Base-by-base conservation (phyloP, 148 eudicot genomes). In the Rhododendron griersonianum region DNA sequence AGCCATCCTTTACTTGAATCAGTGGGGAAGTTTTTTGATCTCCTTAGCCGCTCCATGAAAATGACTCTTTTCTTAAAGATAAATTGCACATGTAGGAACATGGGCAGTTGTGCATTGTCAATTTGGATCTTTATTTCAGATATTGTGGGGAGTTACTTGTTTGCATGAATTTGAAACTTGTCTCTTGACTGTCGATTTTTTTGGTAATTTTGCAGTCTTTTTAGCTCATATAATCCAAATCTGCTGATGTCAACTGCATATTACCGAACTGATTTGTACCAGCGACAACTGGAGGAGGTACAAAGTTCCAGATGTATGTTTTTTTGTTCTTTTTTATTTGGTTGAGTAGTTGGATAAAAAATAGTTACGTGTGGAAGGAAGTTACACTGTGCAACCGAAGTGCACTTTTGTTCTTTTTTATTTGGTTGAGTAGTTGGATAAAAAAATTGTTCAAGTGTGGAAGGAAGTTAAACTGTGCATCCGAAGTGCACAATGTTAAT, bases 241-340 rank as follows among this genome's bases (percentile, higher is more conserved):
- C 48, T 77, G 88, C 87, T 97, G 91, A 88, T 94, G 96, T 97
- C 99, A 76, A 97, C 94, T 87, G 99, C 98, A 87, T 97, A 93
- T 89, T 93, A 97, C 86, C 93, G 93, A 85, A 94, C 98, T 79
- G 98, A 97, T 92, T 85, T 97, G 83, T 97, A 97, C 90, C 89
- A 90, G 82, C 95, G 94, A 76, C 87, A 69, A 19, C 85, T 97
- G 87, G 93, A 93, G 73, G 93, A 97, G 98, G 99, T 97, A 94
- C 50, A 88, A 35, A 82, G 87, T 85, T 88, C 75, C 80, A 77
- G 53, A 82, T 87, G 76, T 75, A 37, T 88, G 47, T 8, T 35
- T 23, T 41, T 74, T 11, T 25, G 53, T 45, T 59, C 81, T 45
- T 44, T 39, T 23, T 44, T 79, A 25, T 48, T 55, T 39, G 2